Evolutionary conservation across 441 rosid genomes (phyloP).

Genomic region (Populus tomentosa): DNA sequence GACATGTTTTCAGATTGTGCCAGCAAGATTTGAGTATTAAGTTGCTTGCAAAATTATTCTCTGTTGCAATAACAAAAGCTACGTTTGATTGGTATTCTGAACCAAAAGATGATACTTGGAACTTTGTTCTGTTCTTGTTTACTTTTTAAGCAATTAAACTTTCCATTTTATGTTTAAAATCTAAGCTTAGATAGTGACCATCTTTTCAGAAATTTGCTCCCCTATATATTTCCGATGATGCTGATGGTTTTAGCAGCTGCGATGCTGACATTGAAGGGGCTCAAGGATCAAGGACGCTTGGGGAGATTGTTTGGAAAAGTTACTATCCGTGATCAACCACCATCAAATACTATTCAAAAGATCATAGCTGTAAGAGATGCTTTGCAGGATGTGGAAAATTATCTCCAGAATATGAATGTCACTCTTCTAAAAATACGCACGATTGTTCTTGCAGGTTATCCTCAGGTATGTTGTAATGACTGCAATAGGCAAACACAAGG

Average conservation of each 20-base stretch:
- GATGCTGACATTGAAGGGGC: constrained; percentile 88
- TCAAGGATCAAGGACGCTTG: constrained; percentile 92
- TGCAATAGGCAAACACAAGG: not conserved
- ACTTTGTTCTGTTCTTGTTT: not conserved
- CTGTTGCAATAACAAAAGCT: not conserved
- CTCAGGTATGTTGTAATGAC: constrained; percentile 60
- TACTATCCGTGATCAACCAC: constrained; percentile 90
- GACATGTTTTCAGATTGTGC: not conserved
- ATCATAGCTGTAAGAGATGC: constrained; percentile 91
- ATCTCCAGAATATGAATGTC: constrained; percentile 83
- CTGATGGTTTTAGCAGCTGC: constrained; percentile 63
- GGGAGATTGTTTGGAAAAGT: constrained; percentile 86
- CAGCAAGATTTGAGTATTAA: not conserved
- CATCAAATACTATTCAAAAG: constrained; percentile 95
- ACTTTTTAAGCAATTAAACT: not conserved
- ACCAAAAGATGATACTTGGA: not conserved
- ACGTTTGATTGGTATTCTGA: not conserved
- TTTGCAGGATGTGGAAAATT: constrained; percentile 76
- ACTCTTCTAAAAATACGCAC: constrained; percentile 75
- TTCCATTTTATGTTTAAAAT: not conserved
- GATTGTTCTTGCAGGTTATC: constrained; percentile 80
- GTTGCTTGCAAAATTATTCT: not conserved
- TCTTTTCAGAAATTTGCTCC: constrained; percentile 62
- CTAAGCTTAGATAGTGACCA: constrained; percentile 13
- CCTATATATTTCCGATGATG: constrained; percentile 60